A percentile compares a stretch with the other conserved stretches of the same genome.
phyloP scores from a whole-genome alignment of 176 grass and related monocot species.

The Oryza glumipatula region DNA sequence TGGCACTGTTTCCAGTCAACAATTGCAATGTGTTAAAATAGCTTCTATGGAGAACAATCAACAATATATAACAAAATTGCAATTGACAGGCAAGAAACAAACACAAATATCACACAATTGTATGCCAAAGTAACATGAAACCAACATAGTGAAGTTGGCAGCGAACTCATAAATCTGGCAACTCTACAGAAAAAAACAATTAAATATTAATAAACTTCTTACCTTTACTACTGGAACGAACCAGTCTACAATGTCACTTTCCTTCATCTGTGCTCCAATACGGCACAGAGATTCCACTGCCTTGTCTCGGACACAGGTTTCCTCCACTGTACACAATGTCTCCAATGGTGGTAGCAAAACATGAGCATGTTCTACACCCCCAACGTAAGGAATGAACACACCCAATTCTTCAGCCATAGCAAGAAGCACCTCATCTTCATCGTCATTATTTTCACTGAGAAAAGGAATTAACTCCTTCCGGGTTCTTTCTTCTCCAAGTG shows the following conservation, averaged over 20 bases:
- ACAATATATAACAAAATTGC: not conserved
- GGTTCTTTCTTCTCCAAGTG: conserved; percentile 91
- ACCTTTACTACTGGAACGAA: conserved; percentile 84
- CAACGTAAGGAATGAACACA: conserved; percentile 95
- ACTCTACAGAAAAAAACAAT: not conserved
- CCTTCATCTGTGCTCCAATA: conserved; percentile 93
- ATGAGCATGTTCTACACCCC: conserved; percentile 84
- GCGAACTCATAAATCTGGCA: not conserved
- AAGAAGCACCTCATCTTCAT: conserved; percentile 98
- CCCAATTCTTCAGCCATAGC: conserved; percentile 97
- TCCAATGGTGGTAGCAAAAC: conserved; percentile 86
- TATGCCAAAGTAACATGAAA: not conserved
- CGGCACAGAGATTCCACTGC: conserved; percentile 89
- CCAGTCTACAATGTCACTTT: conserved; percentile 82
- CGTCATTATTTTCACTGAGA: conserved; percentile 95
- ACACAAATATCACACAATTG: not conserved
- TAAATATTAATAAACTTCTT: not conserved
- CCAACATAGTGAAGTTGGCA: not conserved
- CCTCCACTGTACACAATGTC: conserved; percentile 88
- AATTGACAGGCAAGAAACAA: not conserved
- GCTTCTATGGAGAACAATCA: not conserved
- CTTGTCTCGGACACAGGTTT: conserved; percentile 95
- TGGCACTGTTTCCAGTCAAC: not conserved
- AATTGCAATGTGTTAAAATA: not conserved
- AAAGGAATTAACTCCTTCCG: conserved; percentile 96